phyloP scores from a whole-genome alignment of 2,329 filamentous ascomycete genomes.

The Aspergillus ustus region DNA sequence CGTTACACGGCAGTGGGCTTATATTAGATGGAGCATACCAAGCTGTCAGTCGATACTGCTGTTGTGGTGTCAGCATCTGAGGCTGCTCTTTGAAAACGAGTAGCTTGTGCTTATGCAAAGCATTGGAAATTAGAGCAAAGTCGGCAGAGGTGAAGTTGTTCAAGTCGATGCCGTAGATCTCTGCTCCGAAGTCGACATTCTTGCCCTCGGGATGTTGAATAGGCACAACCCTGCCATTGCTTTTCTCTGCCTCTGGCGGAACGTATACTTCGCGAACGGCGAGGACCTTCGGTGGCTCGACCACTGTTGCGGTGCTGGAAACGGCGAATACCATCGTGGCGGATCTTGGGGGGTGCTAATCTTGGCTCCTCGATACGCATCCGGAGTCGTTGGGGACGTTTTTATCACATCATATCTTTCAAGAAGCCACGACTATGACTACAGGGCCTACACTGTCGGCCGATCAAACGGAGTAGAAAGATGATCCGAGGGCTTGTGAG shows the following conservation, averaged over 20 bases:
- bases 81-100: constrained; percentile 10
- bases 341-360: background rate
- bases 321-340: constrained; percentile 8
- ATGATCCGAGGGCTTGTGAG: too few species aligned
- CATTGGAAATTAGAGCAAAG: constrained; percentile 5
- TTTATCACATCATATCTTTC: background rate
- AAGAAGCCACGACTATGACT: too few species aligned
- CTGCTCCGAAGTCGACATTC: constrained; percentile 5
- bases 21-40: background rate
- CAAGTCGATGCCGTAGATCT: constrained; percentile 5
- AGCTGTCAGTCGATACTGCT: constrained; percentile 5
- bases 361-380: background rate
- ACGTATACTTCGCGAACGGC: background rate
- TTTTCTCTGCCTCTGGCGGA: background rate
- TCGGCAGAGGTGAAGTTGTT: constrained; percentile 8
- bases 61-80: constrained; percentile 1
- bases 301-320: background rate
- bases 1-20: background rate
- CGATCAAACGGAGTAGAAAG: too few species aligned
- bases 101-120: constrained; percentile 1
- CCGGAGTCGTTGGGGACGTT: background rate
- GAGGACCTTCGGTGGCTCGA: constrained; percentile 1
- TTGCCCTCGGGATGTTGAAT: background rate
- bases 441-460: too few species aligned
- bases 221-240: constrained; percentile 3